Evolutionary conservation across 371 early-diverging fungal genomes (phyloP), one percentile per base, ranked within the genome.

Genomic region (Rhizopus sp.): DNA sequence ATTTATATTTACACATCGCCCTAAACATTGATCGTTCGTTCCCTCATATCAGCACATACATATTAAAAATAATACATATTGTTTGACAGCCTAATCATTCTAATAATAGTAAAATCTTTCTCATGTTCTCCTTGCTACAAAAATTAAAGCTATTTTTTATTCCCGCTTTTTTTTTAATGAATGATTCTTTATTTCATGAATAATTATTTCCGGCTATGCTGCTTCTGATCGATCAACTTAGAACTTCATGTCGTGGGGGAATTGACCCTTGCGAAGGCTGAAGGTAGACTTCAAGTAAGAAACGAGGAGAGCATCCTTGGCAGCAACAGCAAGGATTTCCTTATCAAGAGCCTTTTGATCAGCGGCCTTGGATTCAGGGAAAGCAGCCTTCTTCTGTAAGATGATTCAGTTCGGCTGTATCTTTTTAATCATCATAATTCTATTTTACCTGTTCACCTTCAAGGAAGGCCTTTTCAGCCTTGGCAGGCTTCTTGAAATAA

Each of bases 191-290:
- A 29, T 46, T 17, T 46, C 46, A 23, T 46, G 23, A 23, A 23
- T 9, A 5, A 46, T 46, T 9, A n/a, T 23, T 46, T 15, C 46
- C 17, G 7, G 29, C 12, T 46, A 29, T 29, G 17, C 9, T 46
- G 7, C 46, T 46, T 41, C 23, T 23, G 23, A 23, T 23, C 23
- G 23, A 23, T 2, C 9, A 46, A 46, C 50, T 92, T 94, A 95
- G 86, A 95, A 94, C 84, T 90, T 88, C 80, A 96, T 81, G 68
- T 74, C 69, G 82, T 97, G 98, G 64, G 95, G 95, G 77, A 88
- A 87, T 83, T 95, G 94, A 68, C 96, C 95, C 88, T 95, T 95
- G 83, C 85, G 69, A 61, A 97, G 86, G 53, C 92, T 73, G 83
- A 97, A 97, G 61, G 86, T 76, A 60, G 94, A 72, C 63, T 78